Evolutionary conservation across 768 basidiomycete species (phyloP).

Genomic region (Kwoniella heveanensis): DNA sequence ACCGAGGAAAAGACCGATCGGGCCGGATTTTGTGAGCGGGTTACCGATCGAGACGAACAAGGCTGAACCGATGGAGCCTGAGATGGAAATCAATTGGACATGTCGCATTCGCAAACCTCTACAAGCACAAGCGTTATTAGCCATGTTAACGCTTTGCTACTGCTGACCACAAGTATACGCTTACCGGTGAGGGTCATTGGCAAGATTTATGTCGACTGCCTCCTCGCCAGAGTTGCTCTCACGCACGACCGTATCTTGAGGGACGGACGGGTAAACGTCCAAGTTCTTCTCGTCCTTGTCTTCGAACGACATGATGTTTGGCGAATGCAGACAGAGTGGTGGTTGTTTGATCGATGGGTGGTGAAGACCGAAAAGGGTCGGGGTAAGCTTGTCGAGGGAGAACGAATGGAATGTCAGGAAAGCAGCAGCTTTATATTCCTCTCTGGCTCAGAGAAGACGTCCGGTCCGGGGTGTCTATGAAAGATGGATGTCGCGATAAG

Average conservation of each 20-base stretch:
- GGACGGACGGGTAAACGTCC: constrained; percentile 2
- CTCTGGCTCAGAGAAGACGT: neutral
- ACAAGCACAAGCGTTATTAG: neutral
- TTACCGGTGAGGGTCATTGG: constrained; percentile 27
- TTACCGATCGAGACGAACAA: constrained; percentile 36
- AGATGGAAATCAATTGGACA: constrained; percentile 44
- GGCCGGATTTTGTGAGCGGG: constrained; percentile 31
- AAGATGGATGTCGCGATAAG: neutral
- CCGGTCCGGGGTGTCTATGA: neutral
- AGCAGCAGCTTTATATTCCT: neutral
- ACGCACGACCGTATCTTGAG: constrained; percentile 5
- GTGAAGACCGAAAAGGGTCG: neutral
- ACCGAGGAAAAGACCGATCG: constrained; percentile 36
- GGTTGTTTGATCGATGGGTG: neutral
- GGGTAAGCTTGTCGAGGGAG: neutral
- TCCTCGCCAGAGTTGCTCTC: constrained; percentile 5
- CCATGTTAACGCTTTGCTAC: neutral
- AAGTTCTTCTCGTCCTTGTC: constrained; percentile 14
- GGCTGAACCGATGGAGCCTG: constrained; percentile 37
- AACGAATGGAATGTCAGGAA: neutral
- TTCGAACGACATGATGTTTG: constrained; percentile 24
- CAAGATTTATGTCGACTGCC: constrained; percentile 3
- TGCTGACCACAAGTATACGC: neutral
- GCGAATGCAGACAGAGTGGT: no score
- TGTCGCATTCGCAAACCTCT: constrained; percentile 40